Evolutionary conservation across 2,329 filamentous ascomycete genomes (phyloP), one percentile per base, ranked within the genome.

Genomic region (Colletotrichum eleusines): DNA sequence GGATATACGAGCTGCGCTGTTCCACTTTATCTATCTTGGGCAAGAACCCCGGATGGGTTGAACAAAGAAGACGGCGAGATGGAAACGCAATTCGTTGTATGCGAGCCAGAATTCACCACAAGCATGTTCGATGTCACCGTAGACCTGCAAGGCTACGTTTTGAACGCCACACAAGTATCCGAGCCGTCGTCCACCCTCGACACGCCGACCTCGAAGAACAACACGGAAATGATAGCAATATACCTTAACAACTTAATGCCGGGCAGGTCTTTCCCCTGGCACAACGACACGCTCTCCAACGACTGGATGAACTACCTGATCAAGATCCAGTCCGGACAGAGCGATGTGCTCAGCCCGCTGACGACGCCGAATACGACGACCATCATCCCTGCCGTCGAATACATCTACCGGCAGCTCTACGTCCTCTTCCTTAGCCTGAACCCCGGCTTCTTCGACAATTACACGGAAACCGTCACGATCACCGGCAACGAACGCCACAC

Each of bases 271-370:
- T 3, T 18, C 0, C 16, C n/a, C 2, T 88, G 83, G 82, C 88
- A 88, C 72, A 87, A 86, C 65, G 81, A 86, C 53, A 82, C 78
- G 0, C 75, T 81, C 1, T 76, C 85, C 0, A 74, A 73, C 0
- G 84, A 86, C 50, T 87, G 83, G 78, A 75, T 85, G 38, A 86
- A 84, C 58, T 83, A 87, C 40, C 79, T 89, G n/a, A 72, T 87
- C 0, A 74, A 75, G 0, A 50, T 78, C 0, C 31, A 63, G 0
- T 74, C 58, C 0, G 81, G 83, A 2, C 75, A 73, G 3, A 77
- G 76, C 1, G 58, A 73, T 0, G 23, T 84, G 0, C 38, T 88
- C 0, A 81, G 82, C 33, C 77, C 80, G 0, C 2, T 1, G 0
- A 38, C 73, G 0, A n/a, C 74, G 0, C 80, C 80, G 0, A 70